Conservation (phyloP, 2,329 filamentous ascomycete species). For the Thelonectria rubi region DNA sequence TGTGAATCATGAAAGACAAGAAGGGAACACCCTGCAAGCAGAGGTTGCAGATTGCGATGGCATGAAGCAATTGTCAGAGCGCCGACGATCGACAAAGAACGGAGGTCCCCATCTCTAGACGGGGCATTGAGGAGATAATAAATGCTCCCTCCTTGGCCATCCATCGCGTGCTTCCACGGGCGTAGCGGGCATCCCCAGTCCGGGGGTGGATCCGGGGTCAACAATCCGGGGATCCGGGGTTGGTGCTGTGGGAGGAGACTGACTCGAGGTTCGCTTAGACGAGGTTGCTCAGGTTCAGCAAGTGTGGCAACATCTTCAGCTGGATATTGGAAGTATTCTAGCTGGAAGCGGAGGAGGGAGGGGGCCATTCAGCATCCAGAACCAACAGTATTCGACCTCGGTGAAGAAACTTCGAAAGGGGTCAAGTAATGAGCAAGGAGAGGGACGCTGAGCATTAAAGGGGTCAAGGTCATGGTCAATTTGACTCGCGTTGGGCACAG, state of each 20-base stretch:
- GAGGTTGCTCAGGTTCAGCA: not conserved
- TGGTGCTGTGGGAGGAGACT: not conserved
- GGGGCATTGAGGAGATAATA: not conserved
- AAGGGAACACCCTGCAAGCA: not conserved
- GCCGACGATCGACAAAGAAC: not conserved
- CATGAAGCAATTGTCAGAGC: not conserved
- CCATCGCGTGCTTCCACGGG: not conserved
- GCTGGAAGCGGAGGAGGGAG: not conserved
- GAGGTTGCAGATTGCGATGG: not conserved
- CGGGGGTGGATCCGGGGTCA: not conserved
- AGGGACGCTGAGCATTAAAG: not conserved
- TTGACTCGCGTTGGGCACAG: not conserved
- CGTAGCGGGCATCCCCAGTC: not conserved
- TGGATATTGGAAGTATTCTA: not conserved
- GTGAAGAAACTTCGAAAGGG: no score
- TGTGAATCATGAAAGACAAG: not conserved
- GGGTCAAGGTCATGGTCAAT: not conserved
- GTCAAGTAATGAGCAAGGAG: no score
- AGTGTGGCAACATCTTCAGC: not conserved
- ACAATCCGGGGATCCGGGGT: not conserved
- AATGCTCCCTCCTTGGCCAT: not conserved
- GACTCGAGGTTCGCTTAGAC: not conserved
- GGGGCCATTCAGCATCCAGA: not conserved
- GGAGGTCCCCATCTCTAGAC: not conserved
- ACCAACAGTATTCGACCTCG: no score